Conservation (phyloP, 2,329 filamentous ascomycete genomes). For the Endothia cerciana region DNA sequence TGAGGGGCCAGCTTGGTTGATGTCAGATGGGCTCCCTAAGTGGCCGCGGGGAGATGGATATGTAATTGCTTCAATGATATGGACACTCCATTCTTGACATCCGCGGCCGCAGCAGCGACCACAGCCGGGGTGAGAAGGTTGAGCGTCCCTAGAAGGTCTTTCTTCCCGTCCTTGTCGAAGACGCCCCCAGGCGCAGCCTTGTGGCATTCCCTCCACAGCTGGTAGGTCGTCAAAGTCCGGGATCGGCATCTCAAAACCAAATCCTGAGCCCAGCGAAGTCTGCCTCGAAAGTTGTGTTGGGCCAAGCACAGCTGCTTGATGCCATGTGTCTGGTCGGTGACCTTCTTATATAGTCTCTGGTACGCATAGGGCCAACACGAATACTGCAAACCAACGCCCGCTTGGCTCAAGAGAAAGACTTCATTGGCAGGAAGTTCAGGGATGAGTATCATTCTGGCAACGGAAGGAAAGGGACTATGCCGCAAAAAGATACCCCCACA, state of each 20-base stretch:
- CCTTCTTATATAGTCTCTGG: neutral
- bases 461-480: neutral
- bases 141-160: slow-evolving; percentile 55
- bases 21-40: neutral
- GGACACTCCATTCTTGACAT: slow-evolving; percentile 52
- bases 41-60: neutral
- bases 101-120: slow-evolving; percentile 44
- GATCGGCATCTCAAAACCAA: slow-evolving; percentile 2
- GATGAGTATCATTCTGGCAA: too few species aligned
- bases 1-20: slow-evolving; percentile 45
- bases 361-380: neutral
- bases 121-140: slow-evolving; percentile 56
- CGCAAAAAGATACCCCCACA: neutral
- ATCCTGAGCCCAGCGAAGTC: neutral
- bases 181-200: slow-evolving; percentile 49
- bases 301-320: neutral
- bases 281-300: neutral
- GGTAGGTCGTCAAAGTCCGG: slow-evolving; percentile 32
- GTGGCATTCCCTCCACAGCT: slow-evolving; percentile 31
- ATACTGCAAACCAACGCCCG: neutral
- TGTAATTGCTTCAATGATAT: slow-evolving; percentile 54
- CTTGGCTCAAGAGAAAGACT: too few species aligned
- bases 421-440: too few species aligned
- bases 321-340: neutral
- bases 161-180: slow-evolving; percentile 53